Percentiles rank a stretch among this genome's conserved stretches.
These are phyloP conservation scores for Penicillium sumatraense DNA, from an alignment of 2,329 filamentous ascomycete genomes.

Conservation along the genomic window DNA sequence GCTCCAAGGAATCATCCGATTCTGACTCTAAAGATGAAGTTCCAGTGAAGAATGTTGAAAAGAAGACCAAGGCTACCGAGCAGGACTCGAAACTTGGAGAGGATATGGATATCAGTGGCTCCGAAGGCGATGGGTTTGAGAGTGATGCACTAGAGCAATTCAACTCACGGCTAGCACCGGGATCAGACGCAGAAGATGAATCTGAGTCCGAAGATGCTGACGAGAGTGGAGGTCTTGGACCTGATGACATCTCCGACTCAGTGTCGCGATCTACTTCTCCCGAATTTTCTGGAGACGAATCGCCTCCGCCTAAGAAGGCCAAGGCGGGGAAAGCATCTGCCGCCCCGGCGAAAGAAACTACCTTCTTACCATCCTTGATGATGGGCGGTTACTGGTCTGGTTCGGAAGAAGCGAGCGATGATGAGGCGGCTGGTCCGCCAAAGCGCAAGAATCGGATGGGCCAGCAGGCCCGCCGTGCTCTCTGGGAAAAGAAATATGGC, in stretches of 20 bases:
- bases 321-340: conserved; percentile 24
- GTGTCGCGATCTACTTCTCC: conserved; percentile 42
- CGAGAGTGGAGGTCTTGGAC: conserved; percentile 25
- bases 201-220: conserved; percentile 32
- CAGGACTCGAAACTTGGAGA: conserved; percentile 8
- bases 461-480: conserved; percentile 63
- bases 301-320: conserved; percentile 30
- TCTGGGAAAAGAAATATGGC: conserved; percentile 68
- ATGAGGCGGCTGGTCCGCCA: conserved; percentile 39
- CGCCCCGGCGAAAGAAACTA: conserved; percentile 45
- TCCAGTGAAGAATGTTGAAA: conserved; percentile 1
- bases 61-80: conserved; percentile 8
- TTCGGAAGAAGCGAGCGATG: conserved; percentile 59
- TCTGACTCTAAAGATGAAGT: conserved; percentile 15
- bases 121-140: conserved; percentile 31
- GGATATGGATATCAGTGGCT: conserved; percentile 24
- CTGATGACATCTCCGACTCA: conserved; percentile 37
- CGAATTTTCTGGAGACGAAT: conserved; percentile 19
- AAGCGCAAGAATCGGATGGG: conserved; percentile 65
- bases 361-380: conserved; percentile 65
- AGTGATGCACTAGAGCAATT: conserved; percentile 38
- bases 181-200: conserved; percentile 29
- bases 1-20: conserved; percentile 1
- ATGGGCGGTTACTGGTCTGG: conserved; percentile 68
- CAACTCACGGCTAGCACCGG: conserved; percentile 38